Percentiles rank a stretch among this genome's conserved stretches.
phyloP scores from a whole-genome alignment of 768 basidiomycete species.

The Tulasnella sp. region DNA sequence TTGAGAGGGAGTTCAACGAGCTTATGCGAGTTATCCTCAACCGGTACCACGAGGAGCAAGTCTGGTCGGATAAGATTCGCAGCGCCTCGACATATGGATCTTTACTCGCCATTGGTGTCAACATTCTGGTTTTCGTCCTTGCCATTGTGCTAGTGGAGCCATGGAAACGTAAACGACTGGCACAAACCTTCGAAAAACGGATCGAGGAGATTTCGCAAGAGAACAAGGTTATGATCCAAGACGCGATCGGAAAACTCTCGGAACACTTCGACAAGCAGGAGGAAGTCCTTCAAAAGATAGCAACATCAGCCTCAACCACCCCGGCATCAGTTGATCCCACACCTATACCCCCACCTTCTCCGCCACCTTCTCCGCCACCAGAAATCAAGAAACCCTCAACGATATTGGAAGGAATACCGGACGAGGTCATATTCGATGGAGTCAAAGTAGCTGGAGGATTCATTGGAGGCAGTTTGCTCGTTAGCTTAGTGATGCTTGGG shows the following conservation, averaged over 20 bases:
- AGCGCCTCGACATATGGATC: conserved; percentile 91
- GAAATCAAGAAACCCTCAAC: neutral
- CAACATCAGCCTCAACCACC: neutral
- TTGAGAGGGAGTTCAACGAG: conserved; percentile 78
- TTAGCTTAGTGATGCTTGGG: neutral
- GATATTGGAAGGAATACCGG: neutral
- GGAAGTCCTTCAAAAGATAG: conserved; percentile 11
- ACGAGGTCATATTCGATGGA: neutral
- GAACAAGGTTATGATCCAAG: conserved; percentile 29
- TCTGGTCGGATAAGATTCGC: conserved; percentile 98
- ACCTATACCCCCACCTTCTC: neutral
- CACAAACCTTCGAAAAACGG: conserved; percentile 81
- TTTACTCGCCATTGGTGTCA: conserved; percentile 72
- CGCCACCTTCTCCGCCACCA: neutral
- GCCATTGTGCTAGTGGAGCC: conserved; percentile 92
- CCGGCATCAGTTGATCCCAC: no score
- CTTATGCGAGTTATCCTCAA: conserved; percentile 77
- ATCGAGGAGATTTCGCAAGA: conserved; percentile 43
- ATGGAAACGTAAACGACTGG: conserved; percentile 82
- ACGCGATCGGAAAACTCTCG: conserved; percentile 14
- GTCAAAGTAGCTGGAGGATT: neutral
- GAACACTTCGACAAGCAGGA: conserved; percentile 18
- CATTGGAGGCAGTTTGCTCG: neutral
- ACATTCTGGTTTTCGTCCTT: conserved; percentile 78
- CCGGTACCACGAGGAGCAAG: conserved; percentile 94